Evolutionary conservation across 257 asterid genomes (phyloP).

Genomic region (Rhazya stricta): DNA sequence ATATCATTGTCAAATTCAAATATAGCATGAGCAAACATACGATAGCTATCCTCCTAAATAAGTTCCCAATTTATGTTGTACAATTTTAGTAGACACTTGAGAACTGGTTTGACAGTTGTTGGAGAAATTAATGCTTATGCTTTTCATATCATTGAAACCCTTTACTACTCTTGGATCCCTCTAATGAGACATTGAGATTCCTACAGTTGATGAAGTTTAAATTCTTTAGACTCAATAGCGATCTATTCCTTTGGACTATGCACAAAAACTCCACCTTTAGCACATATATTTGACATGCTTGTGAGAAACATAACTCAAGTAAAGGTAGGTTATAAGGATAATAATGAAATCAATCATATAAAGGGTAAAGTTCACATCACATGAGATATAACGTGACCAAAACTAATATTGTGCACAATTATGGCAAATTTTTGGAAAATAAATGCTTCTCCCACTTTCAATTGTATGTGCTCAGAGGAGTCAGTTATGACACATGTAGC

Average conservation of each 20-base stretch:
- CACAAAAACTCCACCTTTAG: background rate
- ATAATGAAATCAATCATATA: background rate
- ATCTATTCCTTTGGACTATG: background rate
- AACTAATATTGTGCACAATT: background rate
- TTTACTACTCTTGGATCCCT: slow-evolving; percentile 16
- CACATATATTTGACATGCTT: background rate
- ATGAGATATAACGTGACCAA: background rate
- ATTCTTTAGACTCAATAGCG: background rate
- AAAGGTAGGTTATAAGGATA: background rate
- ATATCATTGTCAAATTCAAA: slow-evolving; percentile 48
- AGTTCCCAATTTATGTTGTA: slow-evolving; percentile 39
- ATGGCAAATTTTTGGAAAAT: background rate
- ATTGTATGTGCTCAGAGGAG: background rate
- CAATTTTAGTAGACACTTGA: slow-evolving; percentile 34
- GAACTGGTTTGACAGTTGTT: slow-evolving; percentile 43
- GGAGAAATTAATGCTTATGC: slow-evolving; percentile 33
- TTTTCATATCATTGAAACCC: slow-evolving; percentile 46
- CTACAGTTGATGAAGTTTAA: background rate
- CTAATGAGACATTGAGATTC: slow-evolving; percentile 26
- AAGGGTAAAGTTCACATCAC: background rate
- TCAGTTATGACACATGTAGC: background rate
- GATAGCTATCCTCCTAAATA: slow-evolving; percentile 56
- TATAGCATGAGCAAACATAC: slow-evolving; percentile 58
- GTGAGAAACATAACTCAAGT: background rate
- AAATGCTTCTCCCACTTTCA: background rate